A percentile compares a stretch with the other conserved stretches of the same genome.
Conservation (phyloP, 495 filamentous ascomycete genomes). For the Annulohypoxylon bovei region DNA sequence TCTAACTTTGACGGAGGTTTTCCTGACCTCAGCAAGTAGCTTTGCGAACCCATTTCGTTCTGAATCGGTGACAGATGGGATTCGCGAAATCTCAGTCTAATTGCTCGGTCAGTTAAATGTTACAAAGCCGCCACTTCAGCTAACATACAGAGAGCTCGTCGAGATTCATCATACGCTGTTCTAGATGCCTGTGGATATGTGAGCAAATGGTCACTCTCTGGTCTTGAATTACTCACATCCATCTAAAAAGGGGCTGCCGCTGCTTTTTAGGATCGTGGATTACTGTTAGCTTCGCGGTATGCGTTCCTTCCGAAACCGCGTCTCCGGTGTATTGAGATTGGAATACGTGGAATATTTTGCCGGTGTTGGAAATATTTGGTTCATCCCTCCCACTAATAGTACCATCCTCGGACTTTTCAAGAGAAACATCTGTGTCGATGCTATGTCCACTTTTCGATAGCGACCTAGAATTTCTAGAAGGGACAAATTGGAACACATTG, state of each 20-base stretch:
- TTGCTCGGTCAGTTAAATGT: neutral
- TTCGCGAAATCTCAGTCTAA: constrained; percentile 36
- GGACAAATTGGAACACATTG: constrained; percentile 31
- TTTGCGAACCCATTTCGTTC: constrained; percentile 40
- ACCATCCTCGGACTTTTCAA: constrained; percentile 25
- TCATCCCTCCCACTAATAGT: neutral
- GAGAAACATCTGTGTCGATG: constrained; percentile 15
- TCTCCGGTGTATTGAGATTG: constrained; percentile 45
- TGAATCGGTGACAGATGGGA: constrained; percentile 34
- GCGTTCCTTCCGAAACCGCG: constrained; percentile 38
- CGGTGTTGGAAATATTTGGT: neutral
- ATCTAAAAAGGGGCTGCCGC: constrained; percentile 42
- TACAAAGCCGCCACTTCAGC: neutral
- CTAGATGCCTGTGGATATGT: constrained; percentile 30
- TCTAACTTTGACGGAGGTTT: constrained; percentile 40
- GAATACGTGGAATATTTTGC: constrained; percentile 29
- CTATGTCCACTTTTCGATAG: constrained; percentile 27
- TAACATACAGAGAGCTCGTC: constrained; percentile 36
- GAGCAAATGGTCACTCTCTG: constrained; percentile 3
- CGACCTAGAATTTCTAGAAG: constrained; percentile 19
- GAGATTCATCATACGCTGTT: constrained; percentile 45
- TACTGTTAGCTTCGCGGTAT: constrained; percentile 38
- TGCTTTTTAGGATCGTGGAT: constrained; percentile 28
- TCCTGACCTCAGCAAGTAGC: constrained; percentile 39
- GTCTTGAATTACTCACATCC: constrained; percentile 40